Base-by-base conservation (phyloP, 768 basidiomycete genomes). In the Panaeolus cyanescens region DNA sequence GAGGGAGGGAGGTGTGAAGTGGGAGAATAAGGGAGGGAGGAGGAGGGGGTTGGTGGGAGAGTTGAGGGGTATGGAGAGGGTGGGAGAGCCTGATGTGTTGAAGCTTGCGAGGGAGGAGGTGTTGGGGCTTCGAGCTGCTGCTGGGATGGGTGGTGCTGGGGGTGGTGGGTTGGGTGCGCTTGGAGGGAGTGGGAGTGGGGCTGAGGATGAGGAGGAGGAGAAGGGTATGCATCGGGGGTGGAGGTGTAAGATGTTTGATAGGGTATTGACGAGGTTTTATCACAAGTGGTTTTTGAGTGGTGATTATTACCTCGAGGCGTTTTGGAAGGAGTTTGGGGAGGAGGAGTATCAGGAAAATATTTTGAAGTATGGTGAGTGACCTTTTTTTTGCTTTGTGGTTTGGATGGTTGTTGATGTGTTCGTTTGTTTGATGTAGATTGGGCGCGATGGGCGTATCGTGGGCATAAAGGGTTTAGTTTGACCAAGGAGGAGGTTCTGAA, bases 161-260 rank as follows among this genome's bases (percentile, higher is more conserved):
- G 79, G 10, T 63, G 66, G 30, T 63, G 65, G 25, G 77, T 71
- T 34, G 20, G 34, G 39, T 5, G 17, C 17, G 12, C 30, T 32
- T 33, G 17, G 37, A 10, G 17, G n/a, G 6, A 22, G n/a, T 22
- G 5, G 7, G 28, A 32, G 30, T 55, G 17, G 50, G 34, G 22
- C 36, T 19, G 5, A 57, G 36, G 59, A 64, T 42, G 54, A 34
- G 33, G 32, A 32, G 32, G 61, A 63, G 42, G 8, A 61, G 55
- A 66, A 59, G 4, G 73, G 69, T 2, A 71, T 80, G 60, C 73
- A 74, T 42, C 73, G 68, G 59, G 58, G 53, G 19, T 82, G 81
- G 81, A 70, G 80, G 45, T 73, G 74, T 61, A 55, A 72, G 22
- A 73, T 68, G 66, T 80, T 83, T 56, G 80, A 83, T 72, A 68